These are phyloP conservation scores for Amanita muscaria DNA, from an alignment of 768 basidiomycete genomes.

Conservation along the genomic window DNA sequence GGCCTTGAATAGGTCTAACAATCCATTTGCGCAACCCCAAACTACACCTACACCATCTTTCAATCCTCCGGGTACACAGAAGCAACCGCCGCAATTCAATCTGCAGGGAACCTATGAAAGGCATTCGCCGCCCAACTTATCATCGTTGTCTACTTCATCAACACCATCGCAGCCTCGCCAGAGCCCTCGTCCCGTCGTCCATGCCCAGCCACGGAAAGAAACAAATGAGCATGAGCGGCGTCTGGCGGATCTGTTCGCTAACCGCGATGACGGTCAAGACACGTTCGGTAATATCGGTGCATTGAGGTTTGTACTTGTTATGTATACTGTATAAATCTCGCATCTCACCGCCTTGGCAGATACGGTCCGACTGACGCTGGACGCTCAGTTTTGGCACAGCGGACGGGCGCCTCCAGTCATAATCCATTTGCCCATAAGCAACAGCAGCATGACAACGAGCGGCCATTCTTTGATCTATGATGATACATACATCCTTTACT, in stretches of 20 bases:
- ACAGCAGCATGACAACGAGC: slow-evolving; percentile 52
- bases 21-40: slow-evolving; percentile 73
- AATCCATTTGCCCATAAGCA: slow-evolving; percentile 64
- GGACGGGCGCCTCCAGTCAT: slow-evolving; percentile 37
- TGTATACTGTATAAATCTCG: neutral
- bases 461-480: slow-evolving; percentile 75
- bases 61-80: slow-evolving; percentile 12
- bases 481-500: neutral
- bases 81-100: slow-evolving; percentile 50
- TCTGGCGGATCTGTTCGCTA: slow-evolving; percentile 77
- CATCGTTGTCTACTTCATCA: slow-evolving; percentile 30
- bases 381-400: slow-evolving; percentile 31
- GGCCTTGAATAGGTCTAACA: slow-evolving; percentile 66
- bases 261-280: slow-evolving; percentile 87
- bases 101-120: slow-evolving; percentile 61
- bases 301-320: slow-evolving; percentile 43
- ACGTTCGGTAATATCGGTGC: slow-evolving; percentile 89
- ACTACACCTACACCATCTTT: slow-evolving; percentile 23
- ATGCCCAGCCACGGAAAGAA: slow-evolving; percentile 33
- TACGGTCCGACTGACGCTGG: slow-evolving; percentile 56
- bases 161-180: slow-evolving; percentile 23
- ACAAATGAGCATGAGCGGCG: slow-evolving; percentile 60
- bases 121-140: slow-evolving; percentile 37
- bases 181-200: slow-evolving; percentile 21
- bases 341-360: slow-evolving; percentile 19